These are phyloP conservation scores for Penicillium antarcticum DNA, from an alignment of 495 filamentous ascomycete genomes.

Conservation along the genomic window DNA sequence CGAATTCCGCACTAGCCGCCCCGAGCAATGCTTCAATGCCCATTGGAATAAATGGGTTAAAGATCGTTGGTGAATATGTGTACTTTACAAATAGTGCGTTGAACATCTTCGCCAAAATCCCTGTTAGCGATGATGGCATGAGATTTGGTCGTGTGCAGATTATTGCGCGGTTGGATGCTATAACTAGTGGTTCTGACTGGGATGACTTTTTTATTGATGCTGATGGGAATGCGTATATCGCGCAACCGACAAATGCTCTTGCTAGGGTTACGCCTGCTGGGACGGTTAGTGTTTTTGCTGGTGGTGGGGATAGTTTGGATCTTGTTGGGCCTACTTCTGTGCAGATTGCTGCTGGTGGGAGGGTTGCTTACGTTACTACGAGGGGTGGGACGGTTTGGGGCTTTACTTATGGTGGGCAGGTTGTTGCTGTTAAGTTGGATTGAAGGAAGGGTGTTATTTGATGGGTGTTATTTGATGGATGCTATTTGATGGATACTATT, in stretches of 20 bases:
- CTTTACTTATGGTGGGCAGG: constrained; percentile 10
- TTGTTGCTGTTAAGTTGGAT: constrained; percentile 8
- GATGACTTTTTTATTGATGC: constrained; percentile 37
- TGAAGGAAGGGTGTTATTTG: too few relatives aligned
- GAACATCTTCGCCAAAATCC: constrained; percentile 28
- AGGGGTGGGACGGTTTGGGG: constrained; percentile 7
- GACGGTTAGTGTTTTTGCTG: constrained; percentile 17
- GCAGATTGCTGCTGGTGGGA: constrained; percentile 17
- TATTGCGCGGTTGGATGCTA: constrained; percentile 12
- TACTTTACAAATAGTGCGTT: constrained; percentile 45
- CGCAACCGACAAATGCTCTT: constrained; percentile 20
- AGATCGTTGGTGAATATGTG: constrained; percentile 19
- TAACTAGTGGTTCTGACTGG: constrained; percentile 5
- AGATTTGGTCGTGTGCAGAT: constrained; percentile 14
- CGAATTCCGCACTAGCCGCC: constrained; percentile 14
- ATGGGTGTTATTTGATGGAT: too few relatives aligned
- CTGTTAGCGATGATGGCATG: constrained; percentile 24
- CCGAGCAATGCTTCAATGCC: constrained; percentile 12
- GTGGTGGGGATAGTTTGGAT: constrained; percentile 11
- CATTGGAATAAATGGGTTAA: constrained; percentile 43
- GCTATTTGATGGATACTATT: too few relatives aligned
- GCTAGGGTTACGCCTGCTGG: constrained; percentile 23
- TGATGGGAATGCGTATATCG: constrained; percentile 24
- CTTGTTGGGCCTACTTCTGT: constrained; percentile 26
- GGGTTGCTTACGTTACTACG: constrained; percentile 16